Percentiles rank a stretch among this genome's conserved stretches.
These are phyloP conservation scores for Telfairia occidentalis DNA, from an alignment of 331 rosid species.

Conservation along the genomic window DNA sequence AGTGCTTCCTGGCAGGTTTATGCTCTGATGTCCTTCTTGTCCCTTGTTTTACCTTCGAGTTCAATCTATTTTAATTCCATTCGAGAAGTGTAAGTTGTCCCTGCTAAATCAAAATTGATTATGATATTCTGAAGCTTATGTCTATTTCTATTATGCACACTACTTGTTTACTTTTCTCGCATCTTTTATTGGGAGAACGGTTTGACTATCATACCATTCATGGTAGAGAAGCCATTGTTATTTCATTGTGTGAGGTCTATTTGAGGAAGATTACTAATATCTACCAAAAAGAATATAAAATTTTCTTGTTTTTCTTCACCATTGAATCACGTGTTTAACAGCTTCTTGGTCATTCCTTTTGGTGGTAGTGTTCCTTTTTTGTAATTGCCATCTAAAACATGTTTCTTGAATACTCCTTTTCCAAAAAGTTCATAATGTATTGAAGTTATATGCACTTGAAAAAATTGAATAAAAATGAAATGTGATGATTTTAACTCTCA, in stretches of 20 bases:
- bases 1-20: constrained; percentile 44
- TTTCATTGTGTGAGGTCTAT: background rate
- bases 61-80: constrained; percentile 87
- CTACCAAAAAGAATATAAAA: background rate
- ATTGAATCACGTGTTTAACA: background rate
- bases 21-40: constrained; percentile 33
- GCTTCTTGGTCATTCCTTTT: background rate
- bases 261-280: background rate
- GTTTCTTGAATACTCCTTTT: background rate
- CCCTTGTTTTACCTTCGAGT: constrained; percentile 60
- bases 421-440: background rate
- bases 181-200: background rate
- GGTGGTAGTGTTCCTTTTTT: background rate
- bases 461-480: background rate
- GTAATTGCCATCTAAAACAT: background rate
- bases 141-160: background rate
- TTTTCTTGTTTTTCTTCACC: background rate
- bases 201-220: background rate
- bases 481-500: background rate
- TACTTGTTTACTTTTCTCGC: background rate
- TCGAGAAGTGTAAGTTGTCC: constrained; percentile 88
- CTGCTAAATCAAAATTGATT: constrained; percentile 3
- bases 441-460: background rate
- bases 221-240: background rate
- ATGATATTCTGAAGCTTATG: background rate